These are phyloP conservation scores for Laguncularia racemosa DNA, from an alignment of 345 rosid species.

Conservation along the genomic window DNA sequence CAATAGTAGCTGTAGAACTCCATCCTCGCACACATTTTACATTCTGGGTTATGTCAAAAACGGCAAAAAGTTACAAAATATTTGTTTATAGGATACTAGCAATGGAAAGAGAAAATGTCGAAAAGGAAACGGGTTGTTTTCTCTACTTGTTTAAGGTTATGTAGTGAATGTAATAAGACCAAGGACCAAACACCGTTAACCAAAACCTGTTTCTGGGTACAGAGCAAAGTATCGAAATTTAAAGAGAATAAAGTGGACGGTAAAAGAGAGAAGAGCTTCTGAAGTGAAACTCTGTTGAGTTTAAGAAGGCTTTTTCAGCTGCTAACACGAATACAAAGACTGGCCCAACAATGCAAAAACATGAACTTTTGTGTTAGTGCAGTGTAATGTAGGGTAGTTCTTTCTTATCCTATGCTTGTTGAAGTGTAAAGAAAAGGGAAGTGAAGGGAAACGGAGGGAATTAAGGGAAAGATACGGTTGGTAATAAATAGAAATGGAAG, in stretches of 20 bases:
- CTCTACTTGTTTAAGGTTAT: too few species aligned
- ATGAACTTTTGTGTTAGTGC: too few species aligned
- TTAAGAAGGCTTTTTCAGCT: slow-evolving; percentile 6
- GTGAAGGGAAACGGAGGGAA: slow-evolving; percentile 18
- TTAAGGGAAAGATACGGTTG: too few species aligned
- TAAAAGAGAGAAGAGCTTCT: slow-evolving; percentile 18
- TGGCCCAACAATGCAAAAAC: background rate
- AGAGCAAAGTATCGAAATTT: slow-evolving; percentile 42
- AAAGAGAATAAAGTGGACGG: slow-evolving; percentile 31
- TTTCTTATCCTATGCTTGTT: background rate
- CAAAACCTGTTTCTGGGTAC: slow-evolving; percentile 24
- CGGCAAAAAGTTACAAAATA: too few species aligned
- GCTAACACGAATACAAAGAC: slow-evolving; percentile 14
- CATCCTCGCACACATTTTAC: too few species aligned
- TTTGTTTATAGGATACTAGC: too few species aligned
- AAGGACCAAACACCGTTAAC: slow-evolving; percentile 10
- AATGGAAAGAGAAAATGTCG: too few species aligned
- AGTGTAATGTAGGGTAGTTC: too few species aligned
- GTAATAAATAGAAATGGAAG: too few species aligned
- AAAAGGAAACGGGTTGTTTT: too few species aligned
- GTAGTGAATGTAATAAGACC: slow-evolving; percentile 29
- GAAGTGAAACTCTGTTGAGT: slow-evolving; percentile 11
- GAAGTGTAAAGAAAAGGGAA: slow-evolving; percentile 9
- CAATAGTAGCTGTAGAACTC: too few species aligned
- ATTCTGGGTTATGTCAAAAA: too few species aligned